Evolutionary conservation across 257 asterid genomes (phyloP).

Genomic region (Nicotiana tomentosiformis): DNA sequence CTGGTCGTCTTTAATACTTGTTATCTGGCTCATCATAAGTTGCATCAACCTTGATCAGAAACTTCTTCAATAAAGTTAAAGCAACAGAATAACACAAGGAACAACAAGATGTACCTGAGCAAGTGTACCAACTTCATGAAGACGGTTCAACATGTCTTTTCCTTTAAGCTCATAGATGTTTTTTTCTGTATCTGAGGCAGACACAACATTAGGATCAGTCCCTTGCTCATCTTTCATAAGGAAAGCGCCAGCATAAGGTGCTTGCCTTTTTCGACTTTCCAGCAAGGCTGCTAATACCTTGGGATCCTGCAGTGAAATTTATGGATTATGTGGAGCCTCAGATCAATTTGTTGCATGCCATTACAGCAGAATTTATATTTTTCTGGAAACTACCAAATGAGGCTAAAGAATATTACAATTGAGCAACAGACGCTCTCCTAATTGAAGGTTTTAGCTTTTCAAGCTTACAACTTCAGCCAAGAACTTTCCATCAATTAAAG

Average conservation of each 20-base stretch:
- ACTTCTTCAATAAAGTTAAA: not conserved
- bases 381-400: conserved; percentile 3
- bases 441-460: not conserved
- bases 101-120: conserved; percentile 64
- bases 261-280: conserved; percentile 89
- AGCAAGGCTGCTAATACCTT: conserved; percentile 84
- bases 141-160: conserved; percentile 72
- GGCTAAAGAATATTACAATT: not conserved
- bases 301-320: conserved; percentile 66
- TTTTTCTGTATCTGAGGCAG: conserved; percentile 69
- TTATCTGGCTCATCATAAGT: conserved; percentile 49
- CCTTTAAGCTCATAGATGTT: conserved; percentile 73
- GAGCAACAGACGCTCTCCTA: not conserved
- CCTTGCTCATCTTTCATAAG: conserved; percentile 82
- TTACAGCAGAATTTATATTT: not conserved
- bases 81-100: conserved; percentile 17
- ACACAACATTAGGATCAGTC: conserved; percentile 36
- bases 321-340: not conserved
- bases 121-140: conserved; percentile 91
- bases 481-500: not conserved
- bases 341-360: conserved; percentile 8
- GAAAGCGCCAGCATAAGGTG: conserved; percentile 98
- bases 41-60: conserved; percentile 28
- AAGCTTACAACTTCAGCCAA: not conserved
- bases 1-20: conserved; percentile 93